These are phyloP conservation scores for Trichophyton simii DNA, from an alignment of 2,329 filamentous ascomycete genomes.

Conservation along the genomic window DNA sequence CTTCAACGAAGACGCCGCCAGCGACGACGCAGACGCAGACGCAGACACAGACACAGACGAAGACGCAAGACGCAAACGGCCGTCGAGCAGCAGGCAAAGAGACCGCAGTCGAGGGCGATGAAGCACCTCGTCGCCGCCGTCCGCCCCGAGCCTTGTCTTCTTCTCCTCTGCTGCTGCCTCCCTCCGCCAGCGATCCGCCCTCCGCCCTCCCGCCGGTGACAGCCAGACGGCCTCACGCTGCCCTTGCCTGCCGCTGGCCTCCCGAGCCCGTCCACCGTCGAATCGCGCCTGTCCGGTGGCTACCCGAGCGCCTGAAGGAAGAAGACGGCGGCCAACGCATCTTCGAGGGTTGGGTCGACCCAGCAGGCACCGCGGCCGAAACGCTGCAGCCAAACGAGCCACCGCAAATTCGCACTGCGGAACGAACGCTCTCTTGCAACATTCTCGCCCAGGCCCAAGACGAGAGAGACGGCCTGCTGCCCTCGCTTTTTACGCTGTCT, in stretches of 20 bases:
- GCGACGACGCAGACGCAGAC: too few species aligned
- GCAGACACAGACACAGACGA: too few species aligned
- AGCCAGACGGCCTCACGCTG: background rate
- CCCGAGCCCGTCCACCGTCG: background rate
- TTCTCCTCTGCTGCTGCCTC: background rate
- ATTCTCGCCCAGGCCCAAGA: background rate
- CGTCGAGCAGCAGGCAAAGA: background rate
- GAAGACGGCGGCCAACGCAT: background rate
- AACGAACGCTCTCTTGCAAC: background rate
- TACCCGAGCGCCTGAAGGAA: background rate
- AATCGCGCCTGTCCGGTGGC: constrained; percentile 1
- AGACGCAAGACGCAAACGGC: background rate
- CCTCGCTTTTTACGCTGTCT: background rate
- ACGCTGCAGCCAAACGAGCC: background rate
- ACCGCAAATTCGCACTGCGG: background rate
- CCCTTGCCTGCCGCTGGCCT: background rate
- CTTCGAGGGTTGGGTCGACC: background rate
- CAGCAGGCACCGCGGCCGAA: too few species aligned
- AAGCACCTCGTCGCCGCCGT: background rate
- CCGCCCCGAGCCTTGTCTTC: background rate
- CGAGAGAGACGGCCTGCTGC: background rate
- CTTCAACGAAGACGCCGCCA: background rate
- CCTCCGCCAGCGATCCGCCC: background rate
- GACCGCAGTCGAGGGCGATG: background rate
- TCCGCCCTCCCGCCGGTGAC: background rate